Evolutionary conservation across 805 yeast genomes (phyloP), one percentile per base, ranked within the genome.

Genomic region (Kodamaea hsintzibuensis): DNA sequence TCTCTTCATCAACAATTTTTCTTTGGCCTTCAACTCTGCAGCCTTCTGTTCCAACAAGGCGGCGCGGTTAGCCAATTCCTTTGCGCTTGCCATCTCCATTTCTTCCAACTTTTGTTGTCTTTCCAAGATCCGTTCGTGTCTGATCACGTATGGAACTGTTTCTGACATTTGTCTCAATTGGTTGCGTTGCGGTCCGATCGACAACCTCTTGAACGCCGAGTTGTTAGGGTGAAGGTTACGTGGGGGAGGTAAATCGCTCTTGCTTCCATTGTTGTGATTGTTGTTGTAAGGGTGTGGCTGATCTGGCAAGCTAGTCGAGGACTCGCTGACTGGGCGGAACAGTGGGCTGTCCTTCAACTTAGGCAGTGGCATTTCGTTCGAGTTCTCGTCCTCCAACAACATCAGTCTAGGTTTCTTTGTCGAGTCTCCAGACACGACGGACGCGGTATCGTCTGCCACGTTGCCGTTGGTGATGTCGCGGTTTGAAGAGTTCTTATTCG

Each of bases 81-180:
- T 80, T 0, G 93, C 95, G 51, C 89, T 82, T 57, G 85, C 86
- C 63, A 86, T 85, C 67, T 89, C 96, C 71, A 89, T 71, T 61
- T 88, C 91, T 66, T 88, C 92, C 49, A 89, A 72, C 70, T 86
- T 88, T 54, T 85, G 89, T 64, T 89, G 92, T 68, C 89, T 85
- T 50, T 87, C 86, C 59, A 84, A 71, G 53, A 88, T 80, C 54
- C 87, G 80, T 68, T 89, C 93, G 67, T 88, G 93, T 65, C 89
- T 81, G 57, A 89, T 73, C 35, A 88, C 86, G 61, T 89, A 89
- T n/a, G 96, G 96, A 19, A 89, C 89, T 1, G 95, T 89, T 64
- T 88, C 93, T 43, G 91, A 85, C 53, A 89, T 84, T 64, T 85
- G 88, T 65, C 96, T 78, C 59, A 89, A 73, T 69, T 87, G 89